Evolutionary conservation across 495 filamentous ascomycete species (phyloP).

Genomic region (Tuber brumale): DNA sequence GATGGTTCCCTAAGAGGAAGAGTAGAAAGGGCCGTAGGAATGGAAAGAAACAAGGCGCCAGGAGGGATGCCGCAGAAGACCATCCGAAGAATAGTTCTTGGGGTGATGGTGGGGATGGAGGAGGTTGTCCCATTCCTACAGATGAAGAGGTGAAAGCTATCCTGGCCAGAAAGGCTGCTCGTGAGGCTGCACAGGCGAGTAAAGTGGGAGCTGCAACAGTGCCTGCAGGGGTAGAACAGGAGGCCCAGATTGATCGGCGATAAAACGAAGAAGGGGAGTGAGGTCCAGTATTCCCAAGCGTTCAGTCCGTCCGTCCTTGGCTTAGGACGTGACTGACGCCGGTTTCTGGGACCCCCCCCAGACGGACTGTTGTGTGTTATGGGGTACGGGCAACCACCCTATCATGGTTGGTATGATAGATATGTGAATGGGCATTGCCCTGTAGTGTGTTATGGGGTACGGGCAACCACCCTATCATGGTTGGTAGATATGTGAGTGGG

Average conservation of each 20-base stretch:
- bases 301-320: too few relatives aligned
- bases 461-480: too few relatives aligned
- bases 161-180: background rate
- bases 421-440: too few relatives aligned
- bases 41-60: background rate
- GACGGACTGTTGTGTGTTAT: too few relatives aligned
- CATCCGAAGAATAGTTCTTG: background rate
- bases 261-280: too few relatives aligned
- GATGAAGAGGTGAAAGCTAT: background rate
- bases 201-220: background rate
- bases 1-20: constrained; percentile 15
- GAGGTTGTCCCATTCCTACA: background rate
- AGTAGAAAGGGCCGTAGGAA: background rate
- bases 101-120: background rate
- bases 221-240: background rate
- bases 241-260: background rate
- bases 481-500: too few relatives aligned
- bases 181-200: background rate
- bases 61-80: background rate
- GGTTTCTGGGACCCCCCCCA: too few relatives aligned
- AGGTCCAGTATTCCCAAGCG: too few relatives aligned
- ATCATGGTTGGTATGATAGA: too few relatives aligned
- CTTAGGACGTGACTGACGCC: too few relatives aligned
- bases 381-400: too few relatives aligned
- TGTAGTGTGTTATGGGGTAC: too few relatives aligned